These are phyloP conservation scores for Rubia yunnanensis DNA, from an alignment of 257 asterid genomes.

Conservation along the genomic window DNA sequence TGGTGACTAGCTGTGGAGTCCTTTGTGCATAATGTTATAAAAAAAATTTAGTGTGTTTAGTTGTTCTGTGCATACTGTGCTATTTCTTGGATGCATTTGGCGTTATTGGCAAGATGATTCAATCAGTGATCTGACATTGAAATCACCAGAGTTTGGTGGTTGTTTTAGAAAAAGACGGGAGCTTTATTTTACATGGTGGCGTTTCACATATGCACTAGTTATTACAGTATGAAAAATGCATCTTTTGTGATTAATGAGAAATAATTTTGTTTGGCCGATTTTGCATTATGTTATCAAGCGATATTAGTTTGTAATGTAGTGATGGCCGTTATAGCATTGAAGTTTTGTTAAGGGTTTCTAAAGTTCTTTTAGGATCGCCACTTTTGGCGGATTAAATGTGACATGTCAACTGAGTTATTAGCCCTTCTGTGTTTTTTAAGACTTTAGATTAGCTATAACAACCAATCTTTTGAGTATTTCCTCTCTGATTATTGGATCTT, in stretches of 20 bases:
- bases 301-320: neutral
- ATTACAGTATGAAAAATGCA: neutral
- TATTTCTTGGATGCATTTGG: neutral
- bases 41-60: neutral
- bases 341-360: neutral
- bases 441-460: neutral
- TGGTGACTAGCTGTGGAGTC: neutral
- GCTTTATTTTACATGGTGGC: neutral
- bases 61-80: neutral
- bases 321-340: conserved; percentile 1
- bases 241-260: neutral
- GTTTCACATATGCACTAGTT: neutral
- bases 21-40: neutral
- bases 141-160: neutral
- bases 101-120: neutral
- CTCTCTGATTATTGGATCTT: neutral
- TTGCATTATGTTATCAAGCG: neutral
- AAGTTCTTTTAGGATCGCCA: neutral
- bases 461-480: neutral
- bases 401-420: neutral
- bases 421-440: neutral
- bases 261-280: neutral
- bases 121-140: neutral
- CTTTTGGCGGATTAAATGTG: neutral
- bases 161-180: neutral